Base-by-base conservation (phyloP, 805 yeast species). In the Candida corydali region DNA sequence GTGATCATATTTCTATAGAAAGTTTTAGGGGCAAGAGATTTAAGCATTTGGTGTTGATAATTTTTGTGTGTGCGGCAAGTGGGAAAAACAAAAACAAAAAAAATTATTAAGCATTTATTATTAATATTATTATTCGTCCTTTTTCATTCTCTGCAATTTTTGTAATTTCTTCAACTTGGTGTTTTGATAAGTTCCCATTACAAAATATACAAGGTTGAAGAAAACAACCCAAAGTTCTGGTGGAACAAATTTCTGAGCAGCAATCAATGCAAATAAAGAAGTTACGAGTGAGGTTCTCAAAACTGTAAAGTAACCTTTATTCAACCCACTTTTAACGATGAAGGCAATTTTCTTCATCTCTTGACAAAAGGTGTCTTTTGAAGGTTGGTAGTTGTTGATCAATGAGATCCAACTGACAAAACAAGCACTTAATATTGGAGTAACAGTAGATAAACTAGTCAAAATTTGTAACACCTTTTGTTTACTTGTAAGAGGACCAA, bases 151-250 rank as follows among this genome's bases (percentile, higher is more conserved):
- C 30, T 27, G 33, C 28, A 25, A 32, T 26, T 41, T 39, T 54
- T 60, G 32, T 50, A 44, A 29, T 50, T 55, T 43, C 54, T 78
- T 78, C 43, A 80, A 60, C 51, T 68, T 61, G 4, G 77, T 70
- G 49, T 80, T 80, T 46, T 80, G 82, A 38, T 69, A 66, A 1
- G 86, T 80, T 1, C 84, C 84, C 39, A 80, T 57, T 4, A 79
- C 51, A 44, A 79, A 79, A 48, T 72, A 78, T 16, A 79, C 73
- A 22, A 75, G 43, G 45, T 71, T 73, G 58, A 78, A 78, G 51
- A 78, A 80, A 3, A 76, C 76, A 8, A 76, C 79, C 87, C 87
- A 80, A 20, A 72, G 58, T 47, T 78, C 76, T 1, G 81, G 80
- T 7, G 68, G 62, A 9, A 80, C 45, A 42, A 66, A 76, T 35